A percentile compares a stretch with the other conserved stretches of the same genome.
Evolutionary conservation across 1,139 yeast genomes (phyloP).

Genomic region (Taiozyma sp.): DNA sequence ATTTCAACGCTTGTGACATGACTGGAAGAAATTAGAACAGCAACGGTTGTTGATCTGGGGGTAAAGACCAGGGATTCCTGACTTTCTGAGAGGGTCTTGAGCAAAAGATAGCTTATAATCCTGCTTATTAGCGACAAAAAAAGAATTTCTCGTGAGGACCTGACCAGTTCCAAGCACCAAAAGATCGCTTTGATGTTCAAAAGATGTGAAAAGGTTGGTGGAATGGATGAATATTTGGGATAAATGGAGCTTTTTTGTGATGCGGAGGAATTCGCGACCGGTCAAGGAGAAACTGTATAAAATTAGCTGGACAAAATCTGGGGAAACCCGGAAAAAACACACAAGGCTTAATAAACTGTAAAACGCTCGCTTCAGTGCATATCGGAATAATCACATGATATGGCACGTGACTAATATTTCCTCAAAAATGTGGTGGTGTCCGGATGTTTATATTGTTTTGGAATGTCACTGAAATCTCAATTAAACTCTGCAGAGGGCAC

Average conservation of each 20-base stretch:
- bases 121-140: background rate
- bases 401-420: background rate
- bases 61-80: background rate
- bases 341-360: no score
- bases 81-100: background rate
- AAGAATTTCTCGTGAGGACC: background rate
- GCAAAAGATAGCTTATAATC: background rate
- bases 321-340: background rate
- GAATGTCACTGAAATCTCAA: no score
- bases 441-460: background rate
- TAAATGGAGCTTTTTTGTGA: background rate
- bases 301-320: background rate
- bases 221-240: background rate
- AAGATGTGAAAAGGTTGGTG: background rate
- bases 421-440: background rate
- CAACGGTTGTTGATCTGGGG: background rate
- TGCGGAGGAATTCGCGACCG: background rate
- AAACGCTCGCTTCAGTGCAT: no score
- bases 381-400: background rate
- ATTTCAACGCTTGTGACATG: constrained; percentile 11
- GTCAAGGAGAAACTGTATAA: background rate
- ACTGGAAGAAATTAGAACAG: background rate
- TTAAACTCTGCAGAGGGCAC: background rate
- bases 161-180: background rate
- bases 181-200: background rate